Evolutionary conservation across 2,329 filamentous ascomycete genomes (phyloP), one percentile per base, ranked within the genome.

Genomic region (Botrytis elliptica): DNA sequence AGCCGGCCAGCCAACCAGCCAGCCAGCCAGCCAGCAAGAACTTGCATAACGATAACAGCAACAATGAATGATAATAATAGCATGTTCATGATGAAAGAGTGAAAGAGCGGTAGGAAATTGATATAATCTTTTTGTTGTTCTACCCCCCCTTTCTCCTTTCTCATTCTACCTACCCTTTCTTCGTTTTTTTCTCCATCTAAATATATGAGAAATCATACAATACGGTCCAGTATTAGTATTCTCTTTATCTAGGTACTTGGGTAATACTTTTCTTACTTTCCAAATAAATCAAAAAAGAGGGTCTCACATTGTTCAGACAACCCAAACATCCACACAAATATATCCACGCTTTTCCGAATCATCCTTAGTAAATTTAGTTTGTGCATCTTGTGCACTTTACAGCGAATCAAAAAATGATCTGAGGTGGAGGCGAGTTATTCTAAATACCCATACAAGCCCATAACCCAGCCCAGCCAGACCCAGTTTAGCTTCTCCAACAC

Each of bases 241-340:
- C 16, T 55, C 49, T 62, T 62, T 62, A 62, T 62, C 60, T 63
- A 29, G 52, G n/a, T 18, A 42, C 60, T 40, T 63, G 59, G 59
- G 36, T n/a, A 4, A 62, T 40, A 62, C 36, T 63, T 55, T 55
- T 67, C 65, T 33, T 52, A n/a, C 44, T 67, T 52, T 52, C 46
- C 46, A 67, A 40, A 36, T 67, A 68, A 68, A 57, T 29, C 38
- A n/a, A 55, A 55, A 68, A 65, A 71, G 59, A 46, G 57, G 60
- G 33, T 71, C 59, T 44, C 33, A 65, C 46, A 65, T 71, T 71
- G 38, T 71, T 71, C 69, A 65, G 69, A 65, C 44, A 70, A 65
- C 40, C 57, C 57, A 64, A 71, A 52, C 69, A 64, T 40, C 57
- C 57, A 71, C 25, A 65, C n/a, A 57, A 57, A 22, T 29, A 33